Conservation (phyloP, 2,329 filamentous ascomycete species). For the Magnaporthiopsis rhizophila region DNA sequence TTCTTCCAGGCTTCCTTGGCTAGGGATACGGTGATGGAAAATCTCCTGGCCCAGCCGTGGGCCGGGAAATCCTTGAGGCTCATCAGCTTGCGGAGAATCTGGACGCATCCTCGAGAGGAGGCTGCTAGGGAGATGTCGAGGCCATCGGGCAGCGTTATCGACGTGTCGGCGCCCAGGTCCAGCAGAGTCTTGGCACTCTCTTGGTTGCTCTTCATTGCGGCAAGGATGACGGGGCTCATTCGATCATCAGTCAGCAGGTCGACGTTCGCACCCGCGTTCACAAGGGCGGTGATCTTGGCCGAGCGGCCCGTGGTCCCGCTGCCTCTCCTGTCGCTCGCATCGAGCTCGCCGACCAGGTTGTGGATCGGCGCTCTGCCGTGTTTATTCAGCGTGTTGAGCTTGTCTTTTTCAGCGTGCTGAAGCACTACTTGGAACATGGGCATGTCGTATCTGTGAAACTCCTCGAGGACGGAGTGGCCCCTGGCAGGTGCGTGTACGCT, state of each 20-base stretch:
- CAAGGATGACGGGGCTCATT: background rate
- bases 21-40: background rate
- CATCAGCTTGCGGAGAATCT: background rate
- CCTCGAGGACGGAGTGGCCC: background rate
- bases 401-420: background rate
- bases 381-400: background rate
- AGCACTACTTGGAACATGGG: background rate
- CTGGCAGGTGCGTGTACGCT: background rate
- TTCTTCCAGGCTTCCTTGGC: background rate
- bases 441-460: conserved; percentile 1
- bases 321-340: background rate
- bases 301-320: background rate
- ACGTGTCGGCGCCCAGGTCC: background rate
- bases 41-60: background rate
- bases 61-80: background rate
- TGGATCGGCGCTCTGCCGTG: background rate
- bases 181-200: background rate
- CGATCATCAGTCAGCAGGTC: background rate
- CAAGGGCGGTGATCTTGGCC: background rate
- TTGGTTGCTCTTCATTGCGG: background rate
- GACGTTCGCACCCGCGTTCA: background rate
- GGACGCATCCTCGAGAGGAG: background rate
- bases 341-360: background rate
- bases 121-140: background rate
- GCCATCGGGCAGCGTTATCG: background rate